Base-by-base conservation (phyloP, 2,329 filamentous ascomycete species). In the Immersiporthe knoxdaviesiana region DNA sequence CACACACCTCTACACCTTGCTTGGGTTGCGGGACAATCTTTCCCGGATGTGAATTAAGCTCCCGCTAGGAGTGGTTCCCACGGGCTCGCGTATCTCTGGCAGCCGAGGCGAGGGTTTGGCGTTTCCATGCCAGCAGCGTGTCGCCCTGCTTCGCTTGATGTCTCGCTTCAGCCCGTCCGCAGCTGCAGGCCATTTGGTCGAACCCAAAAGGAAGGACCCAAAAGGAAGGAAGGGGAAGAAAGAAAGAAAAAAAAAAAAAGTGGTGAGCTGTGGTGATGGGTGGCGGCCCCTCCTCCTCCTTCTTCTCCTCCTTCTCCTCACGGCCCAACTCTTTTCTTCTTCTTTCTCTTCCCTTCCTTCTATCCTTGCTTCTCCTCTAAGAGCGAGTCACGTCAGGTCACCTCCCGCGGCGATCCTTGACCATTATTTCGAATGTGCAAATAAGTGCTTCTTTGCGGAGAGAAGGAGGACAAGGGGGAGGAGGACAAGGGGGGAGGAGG, bases 61-160 rank as follows among this genome's bases (percentile, higher is more conserved):
- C 65, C 68, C 68, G 68, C 68, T 67, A 68, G 59, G 54, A 27
- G 58, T 37, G 60, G 58, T 59, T 66, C 66, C 68, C 61, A 70
- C 69, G 69, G 69, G 32, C 69, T 70, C 69, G 69, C 69, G 69
- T 68, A 70, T 70, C 69, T 70, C 41, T 63, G 60, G 59, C 65
- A 67, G 54, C 21, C 32, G 54, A 68, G 56, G 65, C 62, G 66
- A 70, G 66, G 54, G 66, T 56, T 56, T 67, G 65, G 62, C 68
- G 65, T 62, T 59, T 47, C 39, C 24, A 47, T 64, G 30, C 59
- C 62, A 67, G 63, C 64, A 65, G 64, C 68, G 37, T 66, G 44
- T 56, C 24, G 58, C 47, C 47, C 18, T 54, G 37, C 52, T 60
- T 65, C 64, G 64, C 64, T 66, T 66, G 52, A 24, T 59, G 64